phyloP scores from a whole-genome alignment of 1,139 yeast genomes.

The Saccharomyces hybrid region DNA sequence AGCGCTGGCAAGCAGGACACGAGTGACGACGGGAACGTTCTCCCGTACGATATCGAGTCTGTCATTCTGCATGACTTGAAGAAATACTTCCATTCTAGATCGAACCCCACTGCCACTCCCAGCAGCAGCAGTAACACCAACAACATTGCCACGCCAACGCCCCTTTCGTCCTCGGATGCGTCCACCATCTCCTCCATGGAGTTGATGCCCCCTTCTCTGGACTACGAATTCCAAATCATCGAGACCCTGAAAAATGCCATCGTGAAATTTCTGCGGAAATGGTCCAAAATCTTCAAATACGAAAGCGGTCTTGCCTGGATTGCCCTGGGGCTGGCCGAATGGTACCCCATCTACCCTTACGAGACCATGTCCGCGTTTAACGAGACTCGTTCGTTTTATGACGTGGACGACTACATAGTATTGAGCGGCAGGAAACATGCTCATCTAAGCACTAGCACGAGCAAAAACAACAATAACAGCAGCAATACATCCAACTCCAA shows the following conservation, averaged over 20 bases:
- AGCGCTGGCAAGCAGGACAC: background rate
- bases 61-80: slow-evolving; percentile 25
- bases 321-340: slow-evolving; percentile 80
- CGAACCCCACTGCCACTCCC: slow-evolving; percentile 7
- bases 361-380: slow-evolving; percentile 28
- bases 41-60: slow-evolving; percentile 17
- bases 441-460: slow-evolving; percentile 5
- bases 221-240: slow-evolving; percentile 46
- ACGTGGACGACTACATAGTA: slow-evolving; percentile 14
- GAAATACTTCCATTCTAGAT: slow-evolving; percentile 28
- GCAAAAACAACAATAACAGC: slow-evolving; percentile 1
- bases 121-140: slow-evolving; percentile 8
- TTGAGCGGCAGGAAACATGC: slow-evolving; percentile 25
- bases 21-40: slow-evolving; percentile 7
- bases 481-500: background rate
- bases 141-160: slow-evolving; percentile 1
- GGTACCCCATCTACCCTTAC: slow-evolving; percentile 43
- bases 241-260: slow-evolving; percentile 55
- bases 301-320: slow-evolving; percentile 82
- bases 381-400: slow-evolving; percentile 12
- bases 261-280: slow-evolving; percentile 56
- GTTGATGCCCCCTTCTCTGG: slow-evolving; percentile 9
- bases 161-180: slow-evolving; percentile 6
- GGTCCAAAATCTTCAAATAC: slow-evolving; percentile 73
- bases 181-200: slow-evolving; percentile 14